Evolutionary conservation across 1,284 basidiomycete genomes (phyloP).

Genomic region (Termitomyces sp.): DNA sequence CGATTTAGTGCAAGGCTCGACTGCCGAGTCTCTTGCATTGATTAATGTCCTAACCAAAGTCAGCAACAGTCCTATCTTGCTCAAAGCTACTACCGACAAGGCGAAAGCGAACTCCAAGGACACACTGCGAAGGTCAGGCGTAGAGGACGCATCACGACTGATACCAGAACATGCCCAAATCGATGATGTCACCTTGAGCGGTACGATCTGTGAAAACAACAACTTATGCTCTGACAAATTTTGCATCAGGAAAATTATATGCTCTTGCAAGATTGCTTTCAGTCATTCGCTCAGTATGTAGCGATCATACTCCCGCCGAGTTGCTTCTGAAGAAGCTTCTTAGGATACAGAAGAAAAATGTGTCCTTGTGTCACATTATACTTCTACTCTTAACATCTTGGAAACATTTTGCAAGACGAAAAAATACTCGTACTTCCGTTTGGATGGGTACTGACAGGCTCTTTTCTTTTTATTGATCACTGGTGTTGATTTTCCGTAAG

Average conservation of each 20-base stretch:
- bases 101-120: conserved; percentile 43
- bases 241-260: conserved; percentile 69
- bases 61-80: conserved; percentile 87
- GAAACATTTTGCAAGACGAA: conserved; percentile 80
- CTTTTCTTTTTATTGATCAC: conserved; percentile 1
- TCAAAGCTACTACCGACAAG: conserved; percentile 70
- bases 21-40: conserved; percentile 78
- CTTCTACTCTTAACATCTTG: conserved; percentile 87
- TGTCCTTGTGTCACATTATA: conserved; percentile 87
- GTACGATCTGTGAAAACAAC: conserved; percentile 34
- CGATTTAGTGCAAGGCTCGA: conserved; percentile 60
- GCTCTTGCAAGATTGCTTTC: conserved; percentile 73
- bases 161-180: conserved; percentile 61
- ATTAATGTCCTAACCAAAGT: conserved; percentile 84
- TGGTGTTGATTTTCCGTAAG: conserved; percentile 32
- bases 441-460: conserved; percentile 70
- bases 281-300: conserved; percentile 51
- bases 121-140: conserved; percentile 40
- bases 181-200: conserved; percentile 73
- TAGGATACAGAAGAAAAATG: conserved; percentile 85
- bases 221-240: conserved; percentile 4
- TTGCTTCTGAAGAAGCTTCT: neutral
- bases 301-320: neutral
- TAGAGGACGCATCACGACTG: conserved; percentile 60
- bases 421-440: conserved; percentile 75